Evolutionary conservation across 768 basidiomycete genomes (phyloP).

Genomic region (Baorangia bicolor): DNA sequence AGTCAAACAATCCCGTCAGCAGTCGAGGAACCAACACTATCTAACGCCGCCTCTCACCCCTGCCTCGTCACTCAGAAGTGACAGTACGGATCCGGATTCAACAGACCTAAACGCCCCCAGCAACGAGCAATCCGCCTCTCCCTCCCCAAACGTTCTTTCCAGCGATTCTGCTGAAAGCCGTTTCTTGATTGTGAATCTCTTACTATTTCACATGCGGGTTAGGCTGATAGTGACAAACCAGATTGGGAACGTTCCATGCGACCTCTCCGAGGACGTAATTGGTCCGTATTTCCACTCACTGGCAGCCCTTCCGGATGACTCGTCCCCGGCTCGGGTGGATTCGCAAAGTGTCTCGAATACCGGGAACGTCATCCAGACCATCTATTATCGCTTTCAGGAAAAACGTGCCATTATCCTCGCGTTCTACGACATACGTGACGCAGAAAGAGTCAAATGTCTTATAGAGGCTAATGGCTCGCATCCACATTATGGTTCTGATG

Average conservation of each 20-base stretch:
- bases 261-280: constrained; percentile 32
- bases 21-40: constrained; percentile 35
- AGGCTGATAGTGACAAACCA: constrained; percentile 23
- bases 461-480: constrained; percentile 30
- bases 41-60: constrained; percentile 74
- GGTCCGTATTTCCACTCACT: constrained; percentile 31
- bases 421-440: constrained; percentile 60
- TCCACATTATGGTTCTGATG: neutral
- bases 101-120: constrained; percentile 26
- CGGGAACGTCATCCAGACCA: constrained; percentile 47
- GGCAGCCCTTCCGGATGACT: constrained; percentile 16
- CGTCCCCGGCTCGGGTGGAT: constrained; percentile 3
- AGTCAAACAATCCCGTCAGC: constrained; percentile 20
- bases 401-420: constrained; percentile 55
- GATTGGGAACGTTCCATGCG: constrained; percentile 41
- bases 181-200: constrained; percentile 31
- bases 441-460: constrained; percentile 45
- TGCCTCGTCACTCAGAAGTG: constrained; percentile 50
- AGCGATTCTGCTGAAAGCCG: constrained; percentile 27
- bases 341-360: constrained; percentile 12
- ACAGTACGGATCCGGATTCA: constrained; percentile 35
- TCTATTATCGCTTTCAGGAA: constrained; percentile 51
- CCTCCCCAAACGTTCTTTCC: constrained; percentile 4
- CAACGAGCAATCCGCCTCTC: constrained; percentile 21
- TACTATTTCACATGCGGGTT: neutral